Evolutionary conservation across 768 basidiomycete species (phyloP).

Genomic region (Auricularia heimuer): DNA sequence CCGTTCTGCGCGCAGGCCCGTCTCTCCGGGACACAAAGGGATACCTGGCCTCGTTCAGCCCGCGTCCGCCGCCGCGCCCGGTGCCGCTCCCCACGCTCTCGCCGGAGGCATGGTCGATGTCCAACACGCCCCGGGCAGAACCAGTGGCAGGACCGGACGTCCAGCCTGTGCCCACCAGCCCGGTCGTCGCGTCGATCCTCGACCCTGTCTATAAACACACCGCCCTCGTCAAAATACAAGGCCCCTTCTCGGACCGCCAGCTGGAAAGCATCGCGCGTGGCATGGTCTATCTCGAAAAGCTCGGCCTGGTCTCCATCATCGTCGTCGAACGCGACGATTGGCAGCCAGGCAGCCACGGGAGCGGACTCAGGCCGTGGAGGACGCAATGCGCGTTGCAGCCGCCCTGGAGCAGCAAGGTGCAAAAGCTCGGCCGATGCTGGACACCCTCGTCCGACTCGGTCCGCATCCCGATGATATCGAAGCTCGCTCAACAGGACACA

Average conservation of each 20-base stretch:
- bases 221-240: conserved; percentile 92
- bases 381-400: conserved; percentile 76
- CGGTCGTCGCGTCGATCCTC: conserved; percentile 64
- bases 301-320: conserved; percentile 91
- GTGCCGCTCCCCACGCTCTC: conserved; percentile 16
- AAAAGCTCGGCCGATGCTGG: conserved; percentile 77
- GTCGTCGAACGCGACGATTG: conserved; percentile 85
- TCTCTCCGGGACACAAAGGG: conserved; percentile 83
- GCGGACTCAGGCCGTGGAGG: conserved; percentile 55
- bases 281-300: conserved; percentile 89
- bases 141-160: background rate
- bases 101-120: background rate
- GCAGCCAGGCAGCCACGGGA: conserved; percentile 59
- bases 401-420: conserved; percentile 80
- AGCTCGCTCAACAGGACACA: conserved; percentile 8
- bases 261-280: conserved; percentile 90
- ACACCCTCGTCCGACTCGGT: conserved; percentile 75
- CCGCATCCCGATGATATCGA: conserved; percentile 49
- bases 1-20: conserved; percentile 86
- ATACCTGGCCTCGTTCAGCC: conserved; percentile 86
- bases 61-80: conserved; percentile 37
- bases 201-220: conserved; percentile 78
- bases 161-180: conserved; percentile 32
- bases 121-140: background rate
- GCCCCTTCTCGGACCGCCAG: conserved; percentile 88